These are phyloP conservation scores for Vanilla planifolia DNA, from an alignment of 106 monocot species.

Conservation along the genomic window DNA sequence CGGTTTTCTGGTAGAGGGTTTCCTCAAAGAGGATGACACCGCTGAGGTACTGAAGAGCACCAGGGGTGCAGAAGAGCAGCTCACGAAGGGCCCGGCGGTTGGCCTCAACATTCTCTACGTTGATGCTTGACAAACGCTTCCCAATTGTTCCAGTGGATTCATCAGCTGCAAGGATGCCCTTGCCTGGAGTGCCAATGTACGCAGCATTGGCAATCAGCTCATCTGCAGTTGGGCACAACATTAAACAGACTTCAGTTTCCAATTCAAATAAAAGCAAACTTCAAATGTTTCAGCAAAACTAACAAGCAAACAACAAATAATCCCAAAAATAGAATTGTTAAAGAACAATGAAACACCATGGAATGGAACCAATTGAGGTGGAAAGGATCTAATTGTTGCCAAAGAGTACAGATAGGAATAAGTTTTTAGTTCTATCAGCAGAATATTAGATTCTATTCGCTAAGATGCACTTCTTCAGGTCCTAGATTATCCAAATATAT, in stretches of 20 bases:
- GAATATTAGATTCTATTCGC: no score
- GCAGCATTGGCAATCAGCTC: conserved; percentile 55
- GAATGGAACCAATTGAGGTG: not conserved
- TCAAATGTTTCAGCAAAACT: not conserved
- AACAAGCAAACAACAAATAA: not conserved
- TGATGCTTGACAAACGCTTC: conserved; percentile 38
- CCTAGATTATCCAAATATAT: no score
- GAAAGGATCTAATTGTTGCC: no score
- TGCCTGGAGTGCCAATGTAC: conserved; percentile 41
- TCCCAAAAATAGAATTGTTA: not conserved
- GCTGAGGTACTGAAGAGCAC: conserved; percentile 36
- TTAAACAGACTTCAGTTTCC: not conserved
- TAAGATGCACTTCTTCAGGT: no score
- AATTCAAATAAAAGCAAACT: not conserved
- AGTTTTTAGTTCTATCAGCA: no score
- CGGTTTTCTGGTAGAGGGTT: conserved; percentile 42
- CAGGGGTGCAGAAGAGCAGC: conserved; percentile 44
- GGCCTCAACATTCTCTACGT: conserved; percentile 32
- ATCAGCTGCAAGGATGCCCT: conserved; percentile 45
- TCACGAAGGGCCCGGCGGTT: conserved; percentile 39
- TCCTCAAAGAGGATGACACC: conserved; percentile 45
- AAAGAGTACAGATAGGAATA: no score
- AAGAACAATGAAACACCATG: not conserved
- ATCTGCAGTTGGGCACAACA: conserved; percentile 17
- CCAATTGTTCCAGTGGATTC: conserved; percentile 49